These are phyloP conservation scores for Exobasidium rhododendri DNA, from an alignment of 1,284 basidiomycete genomes.

Conservation along the genomic window DNA sequence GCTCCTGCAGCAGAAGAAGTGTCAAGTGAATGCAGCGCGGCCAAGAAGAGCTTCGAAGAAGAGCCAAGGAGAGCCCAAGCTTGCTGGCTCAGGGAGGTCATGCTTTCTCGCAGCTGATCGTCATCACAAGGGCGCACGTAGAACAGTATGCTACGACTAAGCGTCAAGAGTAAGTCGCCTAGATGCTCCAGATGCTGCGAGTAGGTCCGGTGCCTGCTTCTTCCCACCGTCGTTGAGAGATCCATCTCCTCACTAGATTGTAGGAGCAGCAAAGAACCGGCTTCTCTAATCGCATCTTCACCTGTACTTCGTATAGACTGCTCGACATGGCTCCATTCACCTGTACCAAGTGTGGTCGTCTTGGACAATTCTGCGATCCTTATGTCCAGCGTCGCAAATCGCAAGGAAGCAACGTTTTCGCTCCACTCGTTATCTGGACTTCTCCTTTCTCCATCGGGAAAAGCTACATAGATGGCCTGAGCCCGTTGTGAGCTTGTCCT, in stretches of 20 bases:
- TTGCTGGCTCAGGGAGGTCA: conserved; percentile 14
- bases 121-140: neutral
- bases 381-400: neutral
- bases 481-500: conserved; percentile 13
- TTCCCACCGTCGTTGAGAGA: conserved; percentile 5
- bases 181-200: conserved; percentile 30
- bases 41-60: conserved; percentile 27
- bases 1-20: conserved; percentile 19
- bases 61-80: conserved; percentile 24
- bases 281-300: conserved; percentile 18
- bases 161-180: conserved; percentile 22
- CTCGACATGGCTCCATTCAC: conserved; percentile 2
- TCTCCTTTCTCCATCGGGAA: conserved; percentile 6
- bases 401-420: conserved; percentile 9
- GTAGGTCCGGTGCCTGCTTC: conserved; percentile 1
- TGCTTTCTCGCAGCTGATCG: neutral
- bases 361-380: conserved; percentile 17
- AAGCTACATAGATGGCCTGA: conserved; percentile 1
- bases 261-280: conserved; percentile 7
- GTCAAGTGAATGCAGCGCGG: conserved; percentile 29
- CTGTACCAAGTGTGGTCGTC: conserved; percentile 10
- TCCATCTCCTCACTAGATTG: neutral
- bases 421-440: conserved; percentile 13
- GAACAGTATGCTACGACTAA: conserved; percentile 21
- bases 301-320: conserved; percentile 19